These are phyloP conservation scores for Claviceps fusiformis DNA, from an alignment of 2,329 filamentous ascomycete species.

Conservation along the genomic window DNA sequence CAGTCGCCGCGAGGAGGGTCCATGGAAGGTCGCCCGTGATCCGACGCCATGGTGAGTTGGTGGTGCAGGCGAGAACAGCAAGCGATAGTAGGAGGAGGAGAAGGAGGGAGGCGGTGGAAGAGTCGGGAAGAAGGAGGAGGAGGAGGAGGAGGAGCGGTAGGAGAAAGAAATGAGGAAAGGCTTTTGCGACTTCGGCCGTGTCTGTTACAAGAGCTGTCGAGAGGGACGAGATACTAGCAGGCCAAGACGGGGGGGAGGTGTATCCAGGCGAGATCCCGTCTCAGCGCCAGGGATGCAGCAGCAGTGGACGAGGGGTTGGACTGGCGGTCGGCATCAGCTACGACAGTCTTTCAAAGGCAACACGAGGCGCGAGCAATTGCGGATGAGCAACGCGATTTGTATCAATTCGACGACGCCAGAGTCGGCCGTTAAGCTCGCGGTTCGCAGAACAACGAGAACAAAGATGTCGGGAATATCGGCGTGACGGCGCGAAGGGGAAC, in stretches of 20 bases:
- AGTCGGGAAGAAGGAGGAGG: too few relatives aligned
- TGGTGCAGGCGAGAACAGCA: not conserved
- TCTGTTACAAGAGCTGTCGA: constrained; percentile 10
- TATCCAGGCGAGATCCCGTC: constrained; percentile 7
- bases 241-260: not conserved
- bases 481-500: constrained; percentile 14
- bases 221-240: not conserved
- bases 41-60: constrained; percentile 28
- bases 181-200: constrained; percentile 5
- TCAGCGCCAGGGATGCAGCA: constrained; percentile 20
- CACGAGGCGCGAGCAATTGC: constrained; percentile 17
- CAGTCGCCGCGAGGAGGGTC: constrained; percentile 22
- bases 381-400: constrained; percentile 7
- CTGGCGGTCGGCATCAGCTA: constrained; percentile 26
- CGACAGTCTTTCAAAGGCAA: constrained; percentile 5
- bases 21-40: constrained; percentile 29
- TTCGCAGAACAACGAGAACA: constrained; percentile 7
- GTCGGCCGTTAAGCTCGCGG: constrained; percentile 8
- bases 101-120: too few relatives aligned
- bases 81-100: not conserved
- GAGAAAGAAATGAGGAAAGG: not conserved
- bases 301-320: constrained; percentile 17
- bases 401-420: constrained; percentile 4
- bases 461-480: constrained; percentile 12
- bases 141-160: not conserved